phyloP scores from a whole-genome alignment of 1,139 yeast genomes.

The Blastobotrys indianensis region DNA sequence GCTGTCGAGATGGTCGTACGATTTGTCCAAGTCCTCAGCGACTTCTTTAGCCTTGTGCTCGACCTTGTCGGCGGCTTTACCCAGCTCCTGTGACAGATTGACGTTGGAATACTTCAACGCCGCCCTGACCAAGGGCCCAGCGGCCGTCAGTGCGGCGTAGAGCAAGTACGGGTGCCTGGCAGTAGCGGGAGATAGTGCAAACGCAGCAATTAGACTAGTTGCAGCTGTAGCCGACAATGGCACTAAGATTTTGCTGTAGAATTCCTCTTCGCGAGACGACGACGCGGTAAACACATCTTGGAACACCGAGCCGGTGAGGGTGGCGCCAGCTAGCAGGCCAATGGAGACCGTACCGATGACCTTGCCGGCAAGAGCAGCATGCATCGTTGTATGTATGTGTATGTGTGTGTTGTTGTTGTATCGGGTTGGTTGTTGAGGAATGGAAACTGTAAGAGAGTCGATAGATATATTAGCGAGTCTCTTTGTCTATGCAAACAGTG shows the following conservation, averaged over 20 bases:
- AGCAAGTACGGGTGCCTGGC: conserved; percentile 28
- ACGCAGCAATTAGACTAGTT: conserved; percentile 21
- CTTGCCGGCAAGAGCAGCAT: conserved; percentile 20
- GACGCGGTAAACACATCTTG: background rate
- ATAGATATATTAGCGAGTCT: too few species aligned
- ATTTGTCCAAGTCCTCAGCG: conserved; percentile 6
- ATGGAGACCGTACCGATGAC: conserved; percentile 29
- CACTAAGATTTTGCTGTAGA: conserved; percentile 6
- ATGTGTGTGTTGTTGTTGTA: background rate
- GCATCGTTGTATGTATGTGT: background rate
- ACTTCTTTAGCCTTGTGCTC: background rate
- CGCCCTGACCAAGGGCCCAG: too few species aligned
- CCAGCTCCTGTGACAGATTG: too few species aligned
- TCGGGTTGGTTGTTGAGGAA: background rate
- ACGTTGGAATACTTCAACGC: too few species aligned
- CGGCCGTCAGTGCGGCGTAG: conserved; percentile 12
- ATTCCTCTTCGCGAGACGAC: background rate
- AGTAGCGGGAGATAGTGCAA: conserved; percentile 20
- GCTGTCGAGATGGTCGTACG: conserved; percentile 7
- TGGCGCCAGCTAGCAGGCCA: conserved; percentile 27
- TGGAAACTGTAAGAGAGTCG: background rate
- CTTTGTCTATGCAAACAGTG: too few species aligned
- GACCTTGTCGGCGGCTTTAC: too few species aligned
- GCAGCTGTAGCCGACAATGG: conserved; percentile 21
- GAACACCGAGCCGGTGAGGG: conserved; percentile 15